phyloP scores from a whole-genome alignment of 352 stramenopile species.

The Pythium rishiriense region DNA sequence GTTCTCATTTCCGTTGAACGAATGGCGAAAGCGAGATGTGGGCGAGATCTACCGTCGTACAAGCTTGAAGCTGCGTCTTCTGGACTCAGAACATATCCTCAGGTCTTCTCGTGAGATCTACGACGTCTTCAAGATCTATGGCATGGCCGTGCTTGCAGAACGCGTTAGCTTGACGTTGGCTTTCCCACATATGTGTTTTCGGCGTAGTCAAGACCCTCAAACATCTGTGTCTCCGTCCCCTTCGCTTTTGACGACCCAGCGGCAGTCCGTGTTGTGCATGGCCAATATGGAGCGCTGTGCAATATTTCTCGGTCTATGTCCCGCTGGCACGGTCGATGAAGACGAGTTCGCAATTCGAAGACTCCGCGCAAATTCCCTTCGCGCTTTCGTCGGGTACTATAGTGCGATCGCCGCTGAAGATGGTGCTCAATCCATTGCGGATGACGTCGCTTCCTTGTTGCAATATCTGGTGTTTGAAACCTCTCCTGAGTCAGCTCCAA shows the following conservation, averaged over 20 bases:
- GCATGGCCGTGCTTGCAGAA: slow-evolving; percentile 74
- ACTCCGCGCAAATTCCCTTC: slow-evolving; percentile 47
- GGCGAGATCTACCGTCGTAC: neutral
- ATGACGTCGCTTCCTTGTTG: slow-evolving; percentile 24
- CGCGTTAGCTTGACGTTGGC: slow-evolving; percentile 53
- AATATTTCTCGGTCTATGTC: slow-evolving; percentile 35
- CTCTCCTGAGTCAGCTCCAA: neutral
- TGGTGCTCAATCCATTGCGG: slow-evolving; percentile 15
- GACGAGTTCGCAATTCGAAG: slow-evolving; percentile 20
- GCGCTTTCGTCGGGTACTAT: slow-evolving; percentile 70
- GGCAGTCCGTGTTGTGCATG: slow-evolving; percentile 61
- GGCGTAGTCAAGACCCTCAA: neutral
- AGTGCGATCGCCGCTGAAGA: slow-evolving; percentile 43
- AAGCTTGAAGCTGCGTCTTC: slow-evolving; percentile 9
- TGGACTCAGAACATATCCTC: slow-evolving; percentile 41
- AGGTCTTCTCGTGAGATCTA: slow-evolving; percentile 65
- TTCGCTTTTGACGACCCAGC: slow-evolving; percentile 47
- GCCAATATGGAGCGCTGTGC: slow-evolving; percentile 57
- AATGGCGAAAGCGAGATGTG: neutral
- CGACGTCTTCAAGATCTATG: slow-evolving; percentile 84
- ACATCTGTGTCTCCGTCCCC: slow-evolving; percentile 30
- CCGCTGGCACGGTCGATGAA: slow-evolving; percentile 11
- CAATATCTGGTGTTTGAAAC: slow-evolving; percentile 10
- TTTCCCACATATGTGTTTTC: slow-evolving; percentile 29
- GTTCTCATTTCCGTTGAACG: neutral